phyloP scores from a whole-genome alignment of 805 yeast genomes.

The Sporopachydermia lactativora region DNA sequence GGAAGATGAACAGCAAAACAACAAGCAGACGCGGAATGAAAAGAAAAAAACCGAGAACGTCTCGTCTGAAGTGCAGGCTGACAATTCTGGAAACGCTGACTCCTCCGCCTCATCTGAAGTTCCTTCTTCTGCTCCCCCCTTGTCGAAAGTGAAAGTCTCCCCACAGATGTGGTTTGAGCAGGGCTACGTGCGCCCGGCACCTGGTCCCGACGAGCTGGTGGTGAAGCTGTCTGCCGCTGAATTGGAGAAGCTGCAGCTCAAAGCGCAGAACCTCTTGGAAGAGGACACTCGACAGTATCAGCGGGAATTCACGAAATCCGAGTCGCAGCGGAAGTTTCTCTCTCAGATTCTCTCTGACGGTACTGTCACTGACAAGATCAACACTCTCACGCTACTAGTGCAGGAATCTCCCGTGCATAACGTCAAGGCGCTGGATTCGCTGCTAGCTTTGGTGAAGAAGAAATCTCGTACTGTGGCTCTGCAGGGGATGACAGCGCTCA shows the following conservation, averaged over 20 bases:
- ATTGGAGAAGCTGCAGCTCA: constrained; percentile 43
- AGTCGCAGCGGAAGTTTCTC: constrained; percentile 77
- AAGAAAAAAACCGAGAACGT: constrained; percentile 11
- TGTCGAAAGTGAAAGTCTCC: constrained; percentile 13
- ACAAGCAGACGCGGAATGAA: constrained; percentile 11
- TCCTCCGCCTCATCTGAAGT: constrained; percentile 6
- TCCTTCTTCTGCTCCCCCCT: constrained; percentile 16
- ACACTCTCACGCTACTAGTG: constrained; percentile 81
- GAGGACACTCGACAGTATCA: constrained; percentile 58
- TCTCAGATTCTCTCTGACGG: constrained; percentile 81
- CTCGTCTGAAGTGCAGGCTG: constrained; percentile 8
- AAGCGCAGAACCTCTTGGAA: constrained; percentile 54
- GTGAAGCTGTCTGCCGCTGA: constrained; percentile 34
- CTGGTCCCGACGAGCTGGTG: constrained; percentile 17
- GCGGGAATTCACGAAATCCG: constrained; percentile 58
- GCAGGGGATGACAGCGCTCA: constrained; percentile 78
- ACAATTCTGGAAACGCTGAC: constrained; percentile 3
- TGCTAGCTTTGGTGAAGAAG: constrained; percentile 69
- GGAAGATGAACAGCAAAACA: constrained; percentile 12
- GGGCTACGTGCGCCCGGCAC: constrained; percentile 7
- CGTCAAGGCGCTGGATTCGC: constrained; percentile 64
- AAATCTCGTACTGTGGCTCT: constrained; percentile 88
- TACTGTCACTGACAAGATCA: constrained; percentile 89
- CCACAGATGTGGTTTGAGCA: constrained; percentile 6
- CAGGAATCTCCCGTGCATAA: constrained; percentile 95